Evolutionary conservation across 441 rosid genomes (phyloP).

Genomic region (Rhodomyrtus psidioides): DNA sequence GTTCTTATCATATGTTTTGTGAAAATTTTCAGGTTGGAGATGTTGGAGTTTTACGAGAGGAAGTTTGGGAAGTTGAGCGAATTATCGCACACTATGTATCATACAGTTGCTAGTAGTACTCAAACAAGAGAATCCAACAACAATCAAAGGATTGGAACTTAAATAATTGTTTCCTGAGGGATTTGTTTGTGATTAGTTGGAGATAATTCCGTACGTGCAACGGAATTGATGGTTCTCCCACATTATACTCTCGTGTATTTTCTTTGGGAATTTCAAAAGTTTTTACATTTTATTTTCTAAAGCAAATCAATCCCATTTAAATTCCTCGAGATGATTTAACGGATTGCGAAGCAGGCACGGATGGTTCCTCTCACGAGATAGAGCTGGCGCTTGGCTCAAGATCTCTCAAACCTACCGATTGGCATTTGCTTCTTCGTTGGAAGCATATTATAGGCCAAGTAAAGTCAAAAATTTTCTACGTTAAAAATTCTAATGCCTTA

Average conservation of each 20-base stretch:
- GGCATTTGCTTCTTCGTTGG: too few relatives aligned
- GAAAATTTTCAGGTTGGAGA: conserved; percentile 10
- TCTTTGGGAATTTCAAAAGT: background rate
- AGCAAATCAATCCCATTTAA: too few relatives aligned
- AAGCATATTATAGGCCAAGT: too few relatives aligned
- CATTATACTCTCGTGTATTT: too few relatives aligned
- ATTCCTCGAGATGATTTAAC: too few relatives aligned
- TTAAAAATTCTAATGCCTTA: too few relatives aligned
- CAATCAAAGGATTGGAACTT: background rate
- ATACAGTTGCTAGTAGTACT: background rate
- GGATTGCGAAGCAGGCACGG: too few relatives aligned
- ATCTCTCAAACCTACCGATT: too few relatives aligned
- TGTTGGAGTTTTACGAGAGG: conserved; percentile 12
- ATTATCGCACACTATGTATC: background rate
- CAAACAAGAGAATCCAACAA: background rate
- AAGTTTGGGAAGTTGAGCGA: conserved; percentile 22
- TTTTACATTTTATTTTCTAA: too few relatives aligned
- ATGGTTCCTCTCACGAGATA: too few relatives aligned
- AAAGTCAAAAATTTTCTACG: too few relatives aligned
- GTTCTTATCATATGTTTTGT: background rate
- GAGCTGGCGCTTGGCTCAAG: too few relatives aligned
- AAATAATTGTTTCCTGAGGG: background rate
- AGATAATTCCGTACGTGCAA: background rate
- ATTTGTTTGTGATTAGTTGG: background rate
- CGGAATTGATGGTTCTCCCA: background rate